Base-by-base conservation (phyloP, 805 yeast genomes). In the Yamadazyma scolyti region DNA sequence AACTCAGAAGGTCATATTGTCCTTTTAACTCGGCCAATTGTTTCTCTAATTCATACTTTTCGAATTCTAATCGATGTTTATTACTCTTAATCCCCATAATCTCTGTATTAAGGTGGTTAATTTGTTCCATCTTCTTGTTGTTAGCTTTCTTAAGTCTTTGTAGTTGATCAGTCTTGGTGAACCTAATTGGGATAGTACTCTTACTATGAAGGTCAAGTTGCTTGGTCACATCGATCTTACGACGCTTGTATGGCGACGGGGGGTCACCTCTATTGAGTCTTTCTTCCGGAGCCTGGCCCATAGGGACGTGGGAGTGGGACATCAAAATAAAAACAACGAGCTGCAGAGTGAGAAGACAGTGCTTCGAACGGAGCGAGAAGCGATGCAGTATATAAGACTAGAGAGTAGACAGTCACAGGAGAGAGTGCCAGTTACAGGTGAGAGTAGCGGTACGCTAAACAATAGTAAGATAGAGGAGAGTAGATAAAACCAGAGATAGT, bases 1-100 rank as follows among this genome's bases (percentile, higher is more conserved):
- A 55, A 14, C 54, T 56, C 16, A 61, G 28, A 12, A 56, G 50
- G 21, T 56, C 59, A 12, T 60, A 43, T 16, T 64, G 58, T 20
- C 61, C 59, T 11, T 67, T 66, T 30, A 61, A 50, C 16, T 59
- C 60, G 10, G 54, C 54, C 15, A 65, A 42, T 12, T 56, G 60
- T 28, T 57, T 65, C 42, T 50, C 48, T 43, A 51, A 46, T 35
- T 45, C 60, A 41, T 38, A 56, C 29, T 50, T 56, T 18, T 61
- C 61, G 16, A 65, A 40, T 26, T 65, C 72, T 18, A 56, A 46
- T 15, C 55, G 54, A 6, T 61, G 63, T 20, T 54, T 57, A 31
- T 61, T 59, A 0, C 72, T 67, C 33, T 60, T 58, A 6, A 54
- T 26, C 1, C 59, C 53, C 43, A 52, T 44, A 2, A 55, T 44